Base-by-base conservation (phyloP, 2,329 filamentous ascomycete species). In the Coniochaeta ligniaria region DNA sequence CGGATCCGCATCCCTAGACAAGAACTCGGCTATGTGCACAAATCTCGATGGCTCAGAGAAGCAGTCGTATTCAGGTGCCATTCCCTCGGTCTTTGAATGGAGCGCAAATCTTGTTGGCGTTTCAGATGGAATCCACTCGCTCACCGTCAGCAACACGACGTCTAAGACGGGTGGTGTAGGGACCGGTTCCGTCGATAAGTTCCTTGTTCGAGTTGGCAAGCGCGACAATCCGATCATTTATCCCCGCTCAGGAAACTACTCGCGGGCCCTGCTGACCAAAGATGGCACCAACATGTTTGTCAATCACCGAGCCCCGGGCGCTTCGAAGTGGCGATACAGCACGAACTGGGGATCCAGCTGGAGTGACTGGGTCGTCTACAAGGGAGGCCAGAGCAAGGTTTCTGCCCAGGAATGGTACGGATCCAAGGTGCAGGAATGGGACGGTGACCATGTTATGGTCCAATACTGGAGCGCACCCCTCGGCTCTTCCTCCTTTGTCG, bases 321-420 rank as follows among this genome's bases (percentile, higher is more conserved):
- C 86, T 6, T 81, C 85, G 65, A 79, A 80, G 65, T 88, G 81
- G 73, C 82, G 85, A 9, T 88, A 86, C 68, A 84, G 82, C n/a
- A 80, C 81, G 38, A 85, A 84, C 60, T 89, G 82, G 77, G 84
- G 82, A 12, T 82, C 78, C 3, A 75, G 76, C 0, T 89, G 83
- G 75, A 85, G 80, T 45, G 69, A 81, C 2, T 89, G 85, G 86
- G 68, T 75, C 22, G 71, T 77, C 12, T 88, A 88, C 68, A 68
- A 66, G n/a, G 79, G 81, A 35, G 78, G 76, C 4, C 81, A 82
- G 58, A 74, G 74, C 8, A 78, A 76, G 16, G 72, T 86, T 26
- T 63, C 75, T 22, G 69, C 74, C 45, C 78, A 80, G 62, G 65
- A 74, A 4, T 88, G 86, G 86, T 77, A 75, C 4, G 86, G 86